phyloP scores from a whole-genome alignment of 805 yeast genomes.

The Yarrowia hollandica region DNA sequence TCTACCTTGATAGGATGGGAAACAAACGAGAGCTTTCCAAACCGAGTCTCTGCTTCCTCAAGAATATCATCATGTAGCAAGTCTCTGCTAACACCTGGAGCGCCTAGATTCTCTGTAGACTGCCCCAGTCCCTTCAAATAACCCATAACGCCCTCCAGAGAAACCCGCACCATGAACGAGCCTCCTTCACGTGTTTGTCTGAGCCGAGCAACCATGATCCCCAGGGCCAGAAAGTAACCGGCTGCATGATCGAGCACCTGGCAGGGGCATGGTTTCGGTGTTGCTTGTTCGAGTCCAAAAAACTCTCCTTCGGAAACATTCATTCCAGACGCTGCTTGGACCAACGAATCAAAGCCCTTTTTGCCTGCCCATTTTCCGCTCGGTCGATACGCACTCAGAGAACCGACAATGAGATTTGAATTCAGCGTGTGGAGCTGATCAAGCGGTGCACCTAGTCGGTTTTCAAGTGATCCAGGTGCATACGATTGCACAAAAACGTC shows the following conservation, averaged over 20 bases:
- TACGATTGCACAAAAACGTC: constrained; percentile 13
- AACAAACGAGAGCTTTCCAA: neutral
- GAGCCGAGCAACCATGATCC: neutral
- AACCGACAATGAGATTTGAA: neutral
- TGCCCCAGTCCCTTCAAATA: neutral
- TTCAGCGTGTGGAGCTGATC: neutral
- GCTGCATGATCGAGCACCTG: constrained; percentile 18
- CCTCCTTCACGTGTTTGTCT: constrained; percentile 9
- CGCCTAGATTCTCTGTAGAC: neutral
- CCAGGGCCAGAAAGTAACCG: constrained; percentile 14
- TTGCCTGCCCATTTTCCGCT: neutral
- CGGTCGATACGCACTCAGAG: neutral
- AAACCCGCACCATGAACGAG: neutral
- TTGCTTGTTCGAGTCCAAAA: neutral
- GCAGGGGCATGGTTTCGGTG: constrained; percentile 6
- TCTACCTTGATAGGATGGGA: constrained; percentile 1
- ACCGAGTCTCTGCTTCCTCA: neutral
- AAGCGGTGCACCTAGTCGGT: neutral
- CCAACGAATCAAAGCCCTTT: constrained; percentile 5
- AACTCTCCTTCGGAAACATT: neutral
- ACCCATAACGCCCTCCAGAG: neutral
- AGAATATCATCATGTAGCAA: neutral
- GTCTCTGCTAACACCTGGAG: neutral
- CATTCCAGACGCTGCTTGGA: constrained; percentile 13
- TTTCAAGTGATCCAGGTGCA: constrained; percentile 8